These are phyloP conservation scores for Hypoxylon fuscum DNA, from an alignment of 495 filamentous ascomycete genomes.

Conservation along the genomic window DNA sequence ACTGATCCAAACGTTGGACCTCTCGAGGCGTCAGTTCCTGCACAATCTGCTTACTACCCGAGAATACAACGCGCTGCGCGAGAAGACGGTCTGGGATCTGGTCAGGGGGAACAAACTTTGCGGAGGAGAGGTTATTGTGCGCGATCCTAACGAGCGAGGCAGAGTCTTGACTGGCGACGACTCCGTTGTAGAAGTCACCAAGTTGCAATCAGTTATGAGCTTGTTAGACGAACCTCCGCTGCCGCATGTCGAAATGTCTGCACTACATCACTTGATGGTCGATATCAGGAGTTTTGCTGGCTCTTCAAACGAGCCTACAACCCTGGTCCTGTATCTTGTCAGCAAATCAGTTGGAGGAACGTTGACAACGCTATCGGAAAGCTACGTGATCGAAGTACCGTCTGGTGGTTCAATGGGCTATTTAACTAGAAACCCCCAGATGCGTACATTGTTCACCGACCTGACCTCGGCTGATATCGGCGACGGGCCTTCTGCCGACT, in stretches of 20 bases:
- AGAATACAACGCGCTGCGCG: constrained; percentile 78
- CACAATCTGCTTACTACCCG: constrained; percentile 89
- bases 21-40: constrained; percentile 85
- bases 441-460: constrained; percentile 89
- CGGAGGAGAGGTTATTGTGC: constrained; percentile 89
- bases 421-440: constrained; percentile 66
- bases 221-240: constrained; percentile 82
- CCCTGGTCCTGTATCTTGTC: constrained; percentile 82
- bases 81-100: constrained; percentile 93
- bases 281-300: constrained; percentile 83
- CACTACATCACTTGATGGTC: constrained; percentile 84
- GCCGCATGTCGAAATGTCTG: constrained; percentile 69
- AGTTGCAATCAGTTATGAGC: constrained; percentile 94
- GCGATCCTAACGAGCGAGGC: constrained; percentile 83
- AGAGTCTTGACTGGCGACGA: constrained; percentile 90
- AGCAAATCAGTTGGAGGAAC: constrained; percentile 68
- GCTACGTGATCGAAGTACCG: constrained; percentile 80
- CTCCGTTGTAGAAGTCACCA: constrained; percentile 89
- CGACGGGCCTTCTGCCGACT: constrained; percentile 70
- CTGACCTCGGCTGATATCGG: constrained; percentile 84
- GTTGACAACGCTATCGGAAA: constrained; percentile 79
- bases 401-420: constrained; percentile 71
- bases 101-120: constrained; percentile 94
- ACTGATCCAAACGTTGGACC: constrained; percentile 80
- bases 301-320: constrained; percentile 73